phyloP scores from a whole-genome alignment of 1,139 yeast species.

The Pneumocystis jirovecii region DNA sequence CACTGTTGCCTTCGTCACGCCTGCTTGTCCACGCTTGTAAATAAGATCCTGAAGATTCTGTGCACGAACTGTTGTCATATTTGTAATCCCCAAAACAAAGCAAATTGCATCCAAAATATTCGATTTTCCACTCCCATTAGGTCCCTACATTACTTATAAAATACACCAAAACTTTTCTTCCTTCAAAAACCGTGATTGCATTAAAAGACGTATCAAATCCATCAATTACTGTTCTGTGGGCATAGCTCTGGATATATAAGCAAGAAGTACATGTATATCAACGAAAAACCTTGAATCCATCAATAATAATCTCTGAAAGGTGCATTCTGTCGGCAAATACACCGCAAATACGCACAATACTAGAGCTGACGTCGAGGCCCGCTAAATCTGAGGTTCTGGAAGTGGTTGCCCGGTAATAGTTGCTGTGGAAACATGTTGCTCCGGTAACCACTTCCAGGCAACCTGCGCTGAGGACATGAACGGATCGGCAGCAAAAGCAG shows the following conservation, averaged over 20 bases:
- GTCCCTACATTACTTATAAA: slow-evolving; percentile 30
- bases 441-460: too few species aligned
- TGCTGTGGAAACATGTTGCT: too few species aligned
- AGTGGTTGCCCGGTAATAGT: too few species aligned
- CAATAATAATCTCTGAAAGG: slow-evolving; percentile 87
- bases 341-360: too few species aligned
- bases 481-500: too few species aligned
- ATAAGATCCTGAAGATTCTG: slow-evolving; percentile 84
- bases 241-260: slow-evolving; percentile 32
- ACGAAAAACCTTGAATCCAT: slow-evolving; percentile 58
- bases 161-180: too few species aligned
- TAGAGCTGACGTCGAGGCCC: too few species aligned
- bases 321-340: slow-evolving; percentile 37
- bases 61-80: slow-evolving; percentile 89
- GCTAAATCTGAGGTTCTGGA: background rate
- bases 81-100: slow-evolving; percentile 91
- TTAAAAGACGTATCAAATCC: slow-evolving; percentile 95
- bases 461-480: too few species aligned
- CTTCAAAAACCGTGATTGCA: slow-evolving; percentile 50
- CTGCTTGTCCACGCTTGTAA: slow-evolving; percentile 95
- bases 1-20: slow-evolving; percentile 92
- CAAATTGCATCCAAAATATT: slow-evolving; percentile 93
- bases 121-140: slow-evolving; percentile 94
- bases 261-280: background rate
- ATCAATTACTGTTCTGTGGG: slow-evolving; percentile 87